Evolutionary conservation across 345 rosid genomes (phyloP).

Genomic region (Ricinus communis): DNA sequence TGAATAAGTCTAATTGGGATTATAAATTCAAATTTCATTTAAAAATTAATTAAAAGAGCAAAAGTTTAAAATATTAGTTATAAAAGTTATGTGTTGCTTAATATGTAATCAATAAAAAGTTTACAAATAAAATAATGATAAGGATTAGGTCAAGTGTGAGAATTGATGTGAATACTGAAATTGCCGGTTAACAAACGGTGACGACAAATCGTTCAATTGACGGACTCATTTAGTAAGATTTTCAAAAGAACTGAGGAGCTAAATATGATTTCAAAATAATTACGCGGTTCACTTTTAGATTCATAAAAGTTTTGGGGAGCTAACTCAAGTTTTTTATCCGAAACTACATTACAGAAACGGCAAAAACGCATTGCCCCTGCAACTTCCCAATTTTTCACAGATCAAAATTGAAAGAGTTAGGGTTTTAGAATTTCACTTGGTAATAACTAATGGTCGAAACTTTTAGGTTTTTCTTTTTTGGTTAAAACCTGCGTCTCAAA

Average conservation of each 20-base stretch:
- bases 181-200: too few species aligned
- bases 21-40: too few species aligned
- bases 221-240: neutral
- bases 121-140: too few species aligned
- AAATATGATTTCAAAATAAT: neutral
- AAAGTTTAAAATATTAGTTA: too few species aligned
- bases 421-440: conserved; percentile 24
- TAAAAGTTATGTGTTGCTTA: too few species aligned
- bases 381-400: neutral
- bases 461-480: too few species aligned
- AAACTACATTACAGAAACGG: neutral
- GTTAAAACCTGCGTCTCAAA: neutral
- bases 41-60: too few species aligned
- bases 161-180: too few species aligned
- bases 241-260: neutral
- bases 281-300: neutral
- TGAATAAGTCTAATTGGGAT: too few species aligned
- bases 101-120: too few species aligned
- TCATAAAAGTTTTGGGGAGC: neutral
- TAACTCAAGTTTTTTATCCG: neutral
- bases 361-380: neutral
- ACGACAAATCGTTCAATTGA: too few species aligned
- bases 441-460: neutral
- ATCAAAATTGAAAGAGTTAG: conserved; percentile 13
- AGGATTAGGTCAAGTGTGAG: too few species aligned